Conservation (phyloP, 2,329 filamentous ascomycete species). For the Sporothrix sp. region DNA sequence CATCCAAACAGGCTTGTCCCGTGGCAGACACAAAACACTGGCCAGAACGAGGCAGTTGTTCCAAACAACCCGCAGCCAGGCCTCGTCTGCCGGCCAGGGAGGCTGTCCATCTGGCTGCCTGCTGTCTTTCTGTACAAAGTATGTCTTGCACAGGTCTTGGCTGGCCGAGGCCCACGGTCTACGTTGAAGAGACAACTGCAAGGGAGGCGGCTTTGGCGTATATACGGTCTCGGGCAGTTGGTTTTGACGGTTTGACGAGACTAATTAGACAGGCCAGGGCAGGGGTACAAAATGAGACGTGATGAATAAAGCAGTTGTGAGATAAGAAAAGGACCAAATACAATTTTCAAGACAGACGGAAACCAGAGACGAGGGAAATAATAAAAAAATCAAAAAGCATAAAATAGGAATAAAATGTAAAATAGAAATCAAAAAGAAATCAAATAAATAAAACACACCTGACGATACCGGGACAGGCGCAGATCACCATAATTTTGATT, state of each 20-base stretch:
- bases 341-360: too few relatives aligned
- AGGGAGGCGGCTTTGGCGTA: neutral
- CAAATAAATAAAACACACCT: neutral
- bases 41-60: conserved; percentile 5
- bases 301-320: too few relatives aligned
- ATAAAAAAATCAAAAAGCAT: too few relatives aligned
- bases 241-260: conserved; percentile 23
- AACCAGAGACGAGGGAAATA: too few relatives aligned
- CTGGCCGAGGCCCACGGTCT: neutral
- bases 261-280: too few relatives aligned
- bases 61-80: neutral
- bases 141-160: neutral
- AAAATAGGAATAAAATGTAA: neutral
- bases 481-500: conserved; percentile 15
- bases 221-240: too few relatives aligned
- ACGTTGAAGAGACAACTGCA: neutral
- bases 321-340: too few relatives aligned
- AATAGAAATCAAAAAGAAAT: neutral
- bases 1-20: conserved; percentile 4
- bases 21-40: conserved; percentile 6
- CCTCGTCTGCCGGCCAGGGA: neutral
- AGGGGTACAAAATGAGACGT: too few relatives aligned
- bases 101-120: too few relatives aligned
- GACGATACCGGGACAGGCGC: conserved; percentile 20
- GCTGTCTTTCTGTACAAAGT: too few relatives aligned